Evolutionary conservation across 768 basidiomycete species (phyloP).

Genomic region (Hortiboletus flavorubellus): DNA sequence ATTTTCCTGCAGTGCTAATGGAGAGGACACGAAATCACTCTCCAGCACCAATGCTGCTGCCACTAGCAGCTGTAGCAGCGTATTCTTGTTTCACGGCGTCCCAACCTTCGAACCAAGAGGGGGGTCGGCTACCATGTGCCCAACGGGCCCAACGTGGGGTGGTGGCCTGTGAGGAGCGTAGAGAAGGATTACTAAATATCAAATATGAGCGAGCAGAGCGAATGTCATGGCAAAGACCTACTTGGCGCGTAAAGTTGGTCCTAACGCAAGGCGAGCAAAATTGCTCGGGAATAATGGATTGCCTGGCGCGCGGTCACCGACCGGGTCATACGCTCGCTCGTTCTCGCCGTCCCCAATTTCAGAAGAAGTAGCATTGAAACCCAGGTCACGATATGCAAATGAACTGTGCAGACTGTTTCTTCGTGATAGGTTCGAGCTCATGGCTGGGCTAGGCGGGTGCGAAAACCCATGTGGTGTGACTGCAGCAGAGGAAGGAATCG

Average conservation of each 20-base stretch:
- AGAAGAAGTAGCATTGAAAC: constrained; percentile 11
- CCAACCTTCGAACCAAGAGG: constrained; percentile 41
- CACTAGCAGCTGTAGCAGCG: constrained; percentile 40
- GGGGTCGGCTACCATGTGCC: constrained; percentile 30
- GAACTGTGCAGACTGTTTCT: constrained; percentile 19
- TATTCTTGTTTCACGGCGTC: constrained; percentile 42
- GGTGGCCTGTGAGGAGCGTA: constrained; percentile 14
- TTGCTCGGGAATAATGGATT: constrained; percentile 80
- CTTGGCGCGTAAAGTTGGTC: constrained; percentile 63
- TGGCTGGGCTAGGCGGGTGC: constrained; percentile 20
- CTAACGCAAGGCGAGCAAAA: constrained; percentile 64
- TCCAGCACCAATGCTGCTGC: constrained; percentile 29
- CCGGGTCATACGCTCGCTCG: constrained; percentile 42
- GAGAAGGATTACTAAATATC: constrained; percentile 24
- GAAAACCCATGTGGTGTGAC: constrained; percentile 26
- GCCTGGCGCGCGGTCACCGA: constrained; percentile 66
- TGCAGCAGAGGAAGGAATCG: constrained; percentile 29
- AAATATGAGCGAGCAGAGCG: not conserved
- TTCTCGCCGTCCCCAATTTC: constrained; percentile 27
- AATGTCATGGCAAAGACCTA: constrained; percentile 23
- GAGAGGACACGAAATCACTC: constrained; percentile 12
- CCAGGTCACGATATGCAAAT: constrained; percentile 15
- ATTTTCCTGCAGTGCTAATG: not conserved
- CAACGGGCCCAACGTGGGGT: constrained; percentile 24
- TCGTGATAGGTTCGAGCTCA: constrained; percentile 13